Base-by-base conservation (phyloP, 116 monocot species). In the Zostera marina region DNA sequence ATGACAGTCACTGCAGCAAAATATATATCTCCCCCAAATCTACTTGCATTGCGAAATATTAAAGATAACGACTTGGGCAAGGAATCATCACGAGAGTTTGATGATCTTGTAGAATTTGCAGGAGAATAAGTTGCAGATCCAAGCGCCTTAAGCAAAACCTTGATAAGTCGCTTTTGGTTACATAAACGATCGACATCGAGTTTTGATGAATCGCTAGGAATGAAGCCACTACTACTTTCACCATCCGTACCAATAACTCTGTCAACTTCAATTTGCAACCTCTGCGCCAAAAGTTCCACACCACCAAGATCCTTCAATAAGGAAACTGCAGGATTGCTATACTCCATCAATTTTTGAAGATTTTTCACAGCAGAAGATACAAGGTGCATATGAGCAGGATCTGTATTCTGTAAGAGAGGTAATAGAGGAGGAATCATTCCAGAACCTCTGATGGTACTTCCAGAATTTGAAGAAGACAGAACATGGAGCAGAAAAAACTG, bases 271-370 rank as follows among this genome's bases (percentile, higher is more conserved):
- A 77, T 76, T 53, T 91, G 83, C 26, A 99, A 72, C 58, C 91
- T 78, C 54, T 81, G 70, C 59, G 83, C 56, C 65, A 99, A 73
- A 66, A 91, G 74, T 54, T 99, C 87, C 46, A 99, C 67, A 14
- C 99, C 99, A 25, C 91, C 87, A 51, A 83, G 77, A 64, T 99
- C 99, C 83, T 99, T 99, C 24, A 99, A 99, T 60, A 91, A 63
- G 23, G 91, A 77, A 26, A 91, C 91, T 47, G 91, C 91, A 63
- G 83, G 81, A 47, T 73, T 87, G 59, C 91, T 91, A 56, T 87
- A 99, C 63, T 99, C 99, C 81, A 99, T 78, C 49, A 99, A 53
- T 60, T 99, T 99, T 46, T 99, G 99, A 69, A 99, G 79, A 24
- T 75, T 91, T 61, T 87, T 99, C 14, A 99, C 99, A 38, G 87